phyloP scores from a whole-genome alignment of 2,329 filamentous ascomycete species.

The Grosmannia serpens region DNA sequence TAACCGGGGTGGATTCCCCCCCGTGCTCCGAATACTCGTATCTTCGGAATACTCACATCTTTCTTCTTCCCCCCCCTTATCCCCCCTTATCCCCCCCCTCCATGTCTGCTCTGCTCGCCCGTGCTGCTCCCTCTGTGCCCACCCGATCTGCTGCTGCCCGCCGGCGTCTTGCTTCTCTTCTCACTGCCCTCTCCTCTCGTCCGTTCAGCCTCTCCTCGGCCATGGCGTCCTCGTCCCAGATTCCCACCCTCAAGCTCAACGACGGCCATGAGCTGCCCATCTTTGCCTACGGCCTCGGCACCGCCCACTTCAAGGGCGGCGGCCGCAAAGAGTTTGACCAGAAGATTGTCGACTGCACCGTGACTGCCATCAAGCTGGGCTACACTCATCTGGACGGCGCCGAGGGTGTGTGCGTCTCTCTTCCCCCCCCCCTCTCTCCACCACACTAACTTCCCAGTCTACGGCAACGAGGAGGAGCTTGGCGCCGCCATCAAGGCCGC shows the following conservation, averaged over 20 bases:
- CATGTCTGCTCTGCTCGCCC: neutral
- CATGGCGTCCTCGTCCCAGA: constrained; percentile 4
- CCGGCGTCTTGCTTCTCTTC: neutral
- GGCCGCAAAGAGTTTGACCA: constrained; percentile 41
- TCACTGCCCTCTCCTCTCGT: neutral
- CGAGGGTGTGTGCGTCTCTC: constrained; percentile 36
- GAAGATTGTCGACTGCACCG: constrained; percentile 34
- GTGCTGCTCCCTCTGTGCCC: neutral
- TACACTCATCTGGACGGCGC: constrained; percentile 67
- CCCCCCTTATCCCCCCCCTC: too few species aligned
- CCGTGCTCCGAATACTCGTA: too few species aligned
- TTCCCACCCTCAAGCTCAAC: constrained; percentile 57
- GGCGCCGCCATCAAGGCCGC: constrained; percentile 59
- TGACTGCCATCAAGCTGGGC: constrained; percentile 55
- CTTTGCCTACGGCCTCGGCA: constrained; percentile 64
- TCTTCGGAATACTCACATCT: too few species aligned
- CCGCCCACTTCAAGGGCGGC: constrained; percentile 49
- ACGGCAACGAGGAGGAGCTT: constrained; percentile 57
- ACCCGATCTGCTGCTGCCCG: neutral
- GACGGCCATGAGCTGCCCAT: constrained; percentile 64
- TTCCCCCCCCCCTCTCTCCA: neutral
- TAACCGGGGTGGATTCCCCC: too few species aligned
- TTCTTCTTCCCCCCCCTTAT: neutral
- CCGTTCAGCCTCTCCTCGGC: neutral
- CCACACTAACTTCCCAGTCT: constrained; percentile 26